These are phyloP conservation scores for Boletus semigastroideus DNA, from an alignment of 1,284 basidiomycete species.

Conservation along the genomic window DNA sequence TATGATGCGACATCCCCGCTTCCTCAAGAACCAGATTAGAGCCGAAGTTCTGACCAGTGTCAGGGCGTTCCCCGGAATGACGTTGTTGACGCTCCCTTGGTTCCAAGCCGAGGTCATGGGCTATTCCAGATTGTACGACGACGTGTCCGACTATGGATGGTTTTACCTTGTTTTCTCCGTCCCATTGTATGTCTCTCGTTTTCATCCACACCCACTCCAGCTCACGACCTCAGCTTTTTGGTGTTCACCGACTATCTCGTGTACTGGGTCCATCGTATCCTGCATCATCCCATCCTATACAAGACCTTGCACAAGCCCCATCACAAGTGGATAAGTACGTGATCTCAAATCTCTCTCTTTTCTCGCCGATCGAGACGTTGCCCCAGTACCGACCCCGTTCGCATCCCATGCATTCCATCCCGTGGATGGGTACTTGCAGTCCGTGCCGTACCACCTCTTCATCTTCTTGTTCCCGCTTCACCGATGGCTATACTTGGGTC, in stretches of 20 bases:
- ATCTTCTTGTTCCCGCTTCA: conserved; percentile 92
- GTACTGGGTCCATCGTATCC: conserved; percentile 93
- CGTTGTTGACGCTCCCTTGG: conserved; percentile 86
- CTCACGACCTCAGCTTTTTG: conserved; percentile 59
- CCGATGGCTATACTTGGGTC: conserved; percentile 73
- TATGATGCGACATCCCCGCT: conserved; percentile 94
- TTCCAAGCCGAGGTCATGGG: conserved; percentile 93
- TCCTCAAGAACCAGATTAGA: conserved; percentile 84
- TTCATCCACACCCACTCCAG: not conserved
- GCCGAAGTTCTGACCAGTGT: conserved; percentile 82
- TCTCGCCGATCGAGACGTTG: conserved; percentile 3
- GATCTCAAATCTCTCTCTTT: not conserved
- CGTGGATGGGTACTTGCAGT: conserved; percentile 92
- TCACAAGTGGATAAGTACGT: conserved; percentile 95
- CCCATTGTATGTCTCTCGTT: conserved; percentile 52
- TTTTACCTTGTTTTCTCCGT: conserved; percentile 62
- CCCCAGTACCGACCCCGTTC: conserved; percentile 89
- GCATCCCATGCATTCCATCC: conserved; percentile 98
- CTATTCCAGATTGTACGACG: conserved; percentile 78
- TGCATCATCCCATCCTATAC: conserved; percentile 88
- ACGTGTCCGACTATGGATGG: conserved; percentile 72
- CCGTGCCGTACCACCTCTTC: conserved; percentile 93
- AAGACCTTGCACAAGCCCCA: conserved; percentile 94
- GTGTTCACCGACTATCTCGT: conserved; percentile 91
- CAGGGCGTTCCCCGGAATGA: conserved; percentile 80